These are phyloP conservation scores for Zoysia matrella DNA, from an alignment of 202 grass and related monocot species.

Conservation along the genomic window DNA sequence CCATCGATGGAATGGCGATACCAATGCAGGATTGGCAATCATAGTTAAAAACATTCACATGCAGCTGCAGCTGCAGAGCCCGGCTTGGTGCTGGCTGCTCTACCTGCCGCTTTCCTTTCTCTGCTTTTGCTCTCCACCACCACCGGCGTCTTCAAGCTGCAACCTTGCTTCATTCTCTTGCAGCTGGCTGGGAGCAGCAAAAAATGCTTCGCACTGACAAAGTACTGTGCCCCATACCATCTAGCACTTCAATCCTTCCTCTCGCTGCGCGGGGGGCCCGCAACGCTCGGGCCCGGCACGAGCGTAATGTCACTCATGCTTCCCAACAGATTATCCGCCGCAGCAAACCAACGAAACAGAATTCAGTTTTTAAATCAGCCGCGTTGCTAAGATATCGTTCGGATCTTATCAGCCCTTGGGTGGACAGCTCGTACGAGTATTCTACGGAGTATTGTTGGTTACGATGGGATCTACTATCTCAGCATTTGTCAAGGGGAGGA, in stretches of 20 bases:
- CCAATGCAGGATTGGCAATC: slow-evolving; percentile 28
- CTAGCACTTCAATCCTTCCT: background rate
- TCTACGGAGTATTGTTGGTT: background rate
- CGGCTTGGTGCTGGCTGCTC: background rate
- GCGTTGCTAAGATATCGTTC: background rate
- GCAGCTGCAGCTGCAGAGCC: background rate
- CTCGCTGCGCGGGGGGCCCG: background rate
- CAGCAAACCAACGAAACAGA: background rate
- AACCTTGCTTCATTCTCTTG: background rate
- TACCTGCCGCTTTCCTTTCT: background rate
- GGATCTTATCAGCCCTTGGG: background rate
- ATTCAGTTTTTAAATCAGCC: background rate
- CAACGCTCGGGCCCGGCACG: background rate
- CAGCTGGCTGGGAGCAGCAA: background rate
- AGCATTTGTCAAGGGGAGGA: background rate
- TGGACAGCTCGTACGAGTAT: background rate
- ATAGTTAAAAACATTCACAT: slow-evolving; percentile 31
- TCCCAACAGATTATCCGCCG: background rate
- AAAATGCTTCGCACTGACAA: slow-evolving; percentile 3
- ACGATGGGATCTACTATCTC: slow-evolving; percentile 1
- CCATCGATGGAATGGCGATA: slow-evolving; percentile 30
- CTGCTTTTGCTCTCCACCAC: slow-evolving; percentile 5
- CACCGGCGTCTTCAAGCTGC: slow-evolving; percentile 15
- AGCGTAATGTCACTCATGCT: background rate
- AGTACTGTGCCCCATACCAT: slow-evolving; percentile 23